Evolutionary conservation across 768 basidiomycete species (phyloP).

Genomic region (Boletus bicolor): DNA sequence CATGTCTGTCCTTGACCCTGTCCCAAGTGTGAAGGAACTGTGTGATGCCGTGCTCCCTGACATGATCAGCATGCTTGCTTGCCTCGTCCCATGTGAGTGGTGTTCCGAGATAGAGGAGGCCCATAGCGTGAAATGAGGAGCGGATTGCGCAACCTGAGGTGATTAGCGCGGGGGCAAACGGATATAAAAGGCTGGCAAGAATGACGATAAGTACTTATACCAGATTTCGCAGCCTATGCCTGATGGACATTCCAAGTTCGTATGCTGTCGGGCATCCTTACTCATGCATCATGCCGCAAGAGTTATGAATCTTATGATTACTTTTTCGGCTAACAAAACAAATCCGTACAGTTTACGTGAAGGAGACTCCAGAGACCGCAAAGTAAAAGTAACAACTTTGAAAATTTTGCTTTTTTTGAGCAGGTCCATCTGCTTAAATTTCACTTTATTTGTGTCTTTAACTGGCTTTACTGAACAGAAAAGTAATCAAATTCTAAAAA

Average conservation of each 20-base stretch:
- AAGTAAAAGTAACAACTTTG: no score
- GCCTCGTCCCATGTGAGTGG: conserved; percentile 91
- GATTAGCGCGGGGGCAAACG: neutral
- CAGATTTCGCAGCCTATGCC: neutral
- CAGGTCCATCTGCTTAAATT: no score
- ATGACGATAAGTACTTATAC: neutral
- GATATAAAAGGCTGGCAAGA: neutral
- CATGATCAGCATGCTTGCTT: conserved; percentile 83
- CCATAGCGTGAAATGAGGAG: conserved; percentile 53
- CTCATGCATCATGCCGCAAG: neutral
- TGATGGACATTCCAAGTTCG: neutral
- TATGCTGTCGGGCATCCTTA: conserved; percentile 6
- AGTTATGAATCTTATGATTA: no score
- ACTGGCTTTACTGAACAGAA: no score
- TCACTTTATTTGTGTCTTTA: no score
- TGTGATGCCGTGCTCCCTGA: conserved; percentile 87
- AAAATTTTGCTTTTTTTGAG: no score
- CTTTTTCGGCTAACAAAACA: no score
- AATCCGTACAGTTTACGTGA: no score
- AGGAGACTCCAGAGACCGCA: no score
- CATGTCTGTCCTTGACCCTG: conserved; percentile 82
- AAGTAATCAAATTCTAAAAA: no score
- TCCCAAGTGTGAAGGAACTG: conserved; percentile 96
- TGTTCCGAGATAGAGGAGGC: conserved; percentile 88
- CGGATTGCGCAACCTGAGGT: conserved; percentile 12